phyloP scores from a whole-genome alignment of 441 rosid genomes.

The Hypseocharis bilobata region DNA sequence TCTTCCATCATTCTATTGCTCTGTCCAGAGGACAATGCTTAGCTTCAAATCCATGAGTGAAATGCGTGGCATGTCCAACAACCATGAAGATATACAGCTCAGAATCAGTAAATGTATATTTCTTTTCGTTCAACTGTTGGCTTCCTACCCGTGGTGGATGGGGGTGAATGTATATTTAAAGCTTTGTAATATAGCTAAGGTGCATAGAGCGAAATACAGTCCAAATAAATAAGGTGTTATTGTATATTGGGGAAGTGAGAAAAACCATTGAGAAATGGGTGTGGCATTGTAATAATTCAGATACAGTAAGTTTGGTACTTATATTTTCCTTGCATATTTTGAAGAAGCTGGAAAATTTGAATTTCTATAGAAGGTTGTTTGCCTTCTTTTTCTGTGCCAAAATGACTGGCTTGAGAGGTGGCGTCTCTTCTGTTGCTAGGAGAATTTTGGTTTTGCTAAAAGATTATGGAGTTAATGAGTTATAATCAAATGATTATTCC shows the following conservation, averaged over 20 bases:
- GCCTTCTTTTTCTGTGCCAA: too few relatives aligned
- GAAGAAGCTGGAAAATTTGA: too few relatives aligned
- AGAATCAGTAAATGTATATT: background rate
- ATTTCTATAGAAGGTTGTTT: too few relatives aligned
- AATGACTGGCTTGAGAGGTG: too few relatives aligned
- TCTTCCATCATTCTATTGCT: constrained; percentile 66
- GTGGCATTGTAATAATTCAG: background rate
- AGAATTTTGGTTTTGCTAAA: too few relatives aligned
- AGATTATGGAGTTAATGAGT: too few relatives aligned
- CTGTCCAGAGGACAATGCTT: constrained; percentile 30
- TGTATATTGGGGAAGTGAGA: too few relatives aligned
- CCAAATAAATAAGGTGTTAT: background rate
- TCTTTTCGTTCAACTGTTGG: background rate
- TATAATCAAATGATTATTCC: too few relatives aligned
- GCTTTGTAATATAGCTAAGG: background rate
- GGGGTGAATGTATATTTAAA: background rate
- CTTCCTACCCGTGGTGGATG: background rate
- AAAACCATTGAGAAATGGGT: background rate
- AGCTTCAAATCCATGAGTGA: background rate
- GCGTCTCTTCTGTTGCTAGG: too few relatives aligned
- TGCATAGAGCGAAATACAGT: too few relatives aligned
- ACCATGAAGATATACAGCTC: background rate
- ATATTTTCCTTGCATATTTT: background rate
- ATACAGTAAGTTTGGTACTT: background rate
- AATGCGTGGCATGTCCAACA: background rate